phyloP scores from a whole-genome alignment of 257 asterid genomes.

The Primulina tabacum region DNA sequence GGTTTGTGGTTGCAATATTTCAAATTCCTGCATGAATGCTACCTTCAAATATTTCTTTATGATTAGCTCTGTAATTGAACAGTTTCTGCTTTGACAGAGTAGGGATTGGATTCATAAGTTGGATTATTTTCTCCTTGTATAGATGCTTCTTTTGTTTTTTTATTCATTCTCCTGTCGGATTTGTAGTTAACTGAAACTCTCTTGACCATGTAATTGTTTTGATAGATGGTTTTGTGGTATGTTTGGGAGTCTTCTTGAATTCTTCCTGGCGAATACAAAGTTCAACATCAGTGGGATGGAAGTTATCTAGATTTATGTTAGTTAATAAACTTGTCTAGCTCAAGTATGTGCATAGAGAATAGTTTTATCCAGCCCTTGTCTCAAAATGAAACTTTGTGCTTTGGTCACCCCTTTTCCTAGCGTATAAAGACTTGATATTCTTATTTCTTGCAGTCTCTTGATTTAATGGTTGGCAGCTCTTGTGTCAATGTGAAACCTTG shows the following conservation, averaged over 20 bases:
- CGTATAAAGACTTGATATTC: no score
- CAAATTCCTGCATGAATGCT: no score
- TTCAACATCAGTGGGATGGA: background rate
- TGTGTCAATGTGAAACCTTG: no score
- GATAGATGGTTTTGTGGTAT: background rate
- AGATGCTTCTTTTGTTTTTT: background rate
- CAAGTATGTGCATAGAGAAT: background rate
- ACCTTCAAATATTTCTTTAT: no score
- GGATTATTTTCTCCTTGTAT: background rate
- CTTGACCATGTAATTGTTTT: no score
- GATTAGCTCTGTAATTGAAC: no score
- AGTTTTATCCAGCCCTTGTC: background rate
- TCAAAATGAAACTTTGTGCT: background rate
- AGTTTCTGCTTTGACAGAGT: no score
- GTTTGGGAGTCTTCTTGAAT: no score
- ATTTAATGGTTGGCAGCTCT: no score
- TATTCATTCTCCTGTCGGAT: background rate
- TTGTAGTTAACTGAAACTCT: background rate
- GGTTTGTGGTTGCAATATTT: background rate
- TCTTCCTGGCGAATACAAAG: no score
- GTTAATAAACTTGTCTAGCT: background rate
- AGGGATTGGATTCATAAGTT: no score
- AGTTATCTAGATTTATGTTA: background rate
- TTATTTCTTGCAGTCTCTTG: background rate
- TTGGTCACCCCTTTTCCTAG: no score